phyloP scores from a whole-genome alignment of 805 yeast species.

The Saccharomycopsis fibuligera region DNA sequence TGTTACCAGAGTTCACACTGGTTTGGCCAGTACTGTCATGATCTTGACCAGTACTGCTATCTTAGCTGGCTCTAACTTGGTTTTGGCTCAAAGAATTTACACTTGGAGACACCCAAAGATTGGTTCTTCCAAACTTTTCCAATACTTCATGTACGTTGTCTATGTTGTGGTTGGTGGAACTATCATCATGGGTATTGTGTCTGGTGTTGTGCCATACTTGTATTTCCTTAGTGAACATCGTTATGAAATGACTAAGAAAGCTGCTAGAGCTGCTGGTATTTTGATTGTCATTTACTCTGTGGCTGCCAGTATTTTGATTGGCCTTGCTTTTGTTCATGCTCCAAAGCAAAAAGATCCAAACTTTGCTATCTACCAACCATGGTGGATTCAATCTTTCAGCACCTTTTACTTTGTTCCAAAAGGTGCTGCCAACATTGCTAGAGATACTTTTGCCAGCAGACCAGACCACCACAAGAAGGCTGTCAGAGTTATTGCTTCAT shows the following conservation, averaged over 20 bases:
- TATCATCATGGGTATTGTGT: slow-evolving; percentile 62
- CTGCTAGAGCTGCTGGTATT: slow-evolving; percentile 44
- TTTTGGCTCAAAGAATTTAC: slow-evolving; percentile 65
- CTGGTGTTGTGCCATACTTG: slow-evolving; percentile 53
- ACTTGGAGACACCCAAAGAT: slow-evolving; percentile 74
- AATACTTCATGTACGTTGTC: slow-evolving; percentile 41
- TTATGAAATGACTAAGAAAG: slow-evolving; percentile 48
- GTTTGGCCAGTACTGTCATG: slow-evolving; percentile 52
- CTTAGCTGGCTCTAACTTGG: slow-evolving; percentile 52
- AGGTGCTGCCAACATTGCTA: slow-evolving; percentile 45
- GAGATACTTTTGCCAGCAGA: slow-evolving; percentile 38
- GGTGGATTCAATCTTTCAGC: slow-evolving; percentile 67
- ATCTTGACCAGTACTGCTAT: slow-evolving; percentile 52
- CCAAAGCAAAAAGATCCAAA: slow-evolving; percentile 39
- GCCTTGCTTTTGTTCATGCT: slow-evolving; percentile 48
- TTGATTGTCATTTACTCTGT: slow-evolving; percentile 45
- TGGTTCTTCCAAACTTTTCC: slow-evolving; percentile 47
- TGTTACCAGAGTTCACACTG: slow-evolving; percentile 38
- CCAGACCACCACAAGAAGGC: slow-evolving; percentile 37
- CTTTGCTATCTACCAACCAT: slow-evolving; percentile 60
- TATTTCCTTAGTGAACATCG: slow-evolving; percentile 43
- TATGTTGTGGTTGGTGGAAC: slow-evolving; percentile 52
- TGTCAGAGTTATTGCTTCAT: slow-evolving; percentile 54
- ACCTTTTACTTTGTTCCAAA: slow-evolving; percentile 54
- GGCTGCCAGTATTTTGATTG: slow-evolving; percentile 43